phyloP scores from a whole-genome alignment of 1,284 basidiomycete species.

The Earliella scabrosa region DNA sequence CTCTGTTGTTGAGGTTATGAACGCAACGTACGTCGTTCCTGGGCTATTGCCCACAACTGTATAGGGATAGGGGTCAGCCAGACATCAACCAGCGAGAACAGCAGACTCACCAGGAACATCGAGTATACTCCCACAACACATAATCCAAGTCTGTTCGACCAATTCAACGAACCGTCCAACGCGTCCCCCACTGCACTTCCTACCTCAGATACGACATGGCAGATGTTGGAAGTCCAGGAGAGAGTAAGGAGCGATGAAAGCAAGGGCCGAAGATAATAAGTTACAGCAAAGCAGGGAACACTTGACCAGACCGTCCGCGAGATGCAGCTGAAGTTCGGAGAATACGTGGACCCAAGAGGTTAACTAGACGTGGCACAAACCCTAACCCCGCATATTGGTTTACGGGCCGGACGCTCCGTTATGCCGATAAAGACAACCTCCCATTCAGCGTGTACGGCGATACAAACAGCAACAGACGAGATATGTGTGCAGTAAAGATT shows the following conservation, averaged over 20 bases:
- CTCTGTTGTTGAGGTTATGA: background rate
- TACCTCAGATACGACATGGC: constrained; percentile 23
- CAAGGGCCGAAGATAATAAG: constrained; percentile 16
- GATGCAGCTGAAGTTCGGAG: constrained; percentile 15
- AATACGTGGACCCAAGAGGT: constrained; percentile 27
- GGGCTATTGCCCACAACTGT: constrained; percentile 88
- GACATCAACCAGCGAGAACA: constrained; percentile 3
- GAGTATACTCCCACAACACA: constrained; percentile 77
- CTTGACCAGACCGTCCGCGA: background rate
- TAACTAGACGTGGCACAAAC: constrained; percentile 5
- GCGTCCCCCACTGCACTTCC: too few species aligned
- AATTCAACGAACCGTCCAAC: background rate
- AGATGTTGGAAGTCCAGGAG: background rate
- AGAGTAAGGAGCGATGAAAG: background rate
- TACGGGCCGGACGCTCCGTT: background rate
- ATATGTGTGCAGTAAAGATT: background rate
- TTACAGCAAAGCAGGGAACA: constrained; percentile 15
- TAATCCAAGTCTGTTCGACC: constrained; percentile 53
- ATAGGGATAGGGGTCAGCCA: constrained; percentile 15
- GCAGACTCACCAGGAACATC: constrained; percentile 70
- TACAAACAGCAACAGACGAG: background rate
- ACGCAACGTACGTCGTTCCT: constrained; percentile 77
- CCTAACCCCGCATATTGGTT: background rate
- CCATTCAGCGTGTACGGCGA: background rate
- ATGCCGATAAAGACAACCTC: background rate